phyloP scores from a whole-genome alignment of 2,329 filamentous ascomycete species.

The Seiridium cupressi region DNA sequence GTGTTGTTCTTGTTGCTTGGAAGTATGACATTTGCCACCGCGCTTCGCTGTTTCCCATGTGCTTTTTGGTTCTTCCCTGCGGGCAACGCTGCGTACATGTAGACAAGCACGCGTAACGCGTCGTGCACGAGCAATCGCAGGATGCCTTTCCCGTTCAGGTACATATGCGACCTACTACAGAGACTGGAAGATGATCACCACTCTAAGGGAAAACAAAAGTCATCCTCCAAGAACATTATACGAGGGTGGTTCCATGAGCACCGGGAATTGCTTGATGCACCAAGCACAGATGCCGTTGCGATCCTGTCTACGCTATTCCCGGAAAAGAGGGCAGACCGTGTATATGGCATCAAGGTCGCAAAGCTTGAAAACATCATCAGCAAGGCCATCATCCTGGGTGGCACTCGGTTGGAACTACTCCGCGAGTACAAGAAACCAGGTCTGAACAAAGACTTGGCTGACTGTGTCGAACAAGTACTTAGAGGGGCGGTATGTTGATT shows the following conservation, averaged over 20 bases:
- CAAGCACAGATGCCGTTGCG: slow-evolving; percentile 57
- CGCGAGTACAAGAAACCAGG: slow-evolving; percentile 59
- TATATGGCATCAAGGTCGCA: slow-evolving; percentile 67
- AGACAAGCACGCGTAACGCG: not conserved
- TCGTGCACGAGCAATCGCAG: not conserved
- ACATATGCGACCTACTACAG: slow-evolving; percentile 73
- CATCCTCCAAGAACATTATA: slow-evolving; percentile 36
- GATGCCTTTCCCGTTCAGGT: slow-evolving; percentile 63
- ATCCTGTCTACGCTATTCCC: slow-evolving; percentile 76
- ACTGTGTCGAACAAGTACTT: slow-evolving; percentile 67
- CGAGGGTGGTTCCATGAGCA: slow-evolving; percentile 69
- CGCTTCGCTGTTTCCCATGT: not conserved
- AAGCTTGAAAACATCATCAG: slow-evolving; percentile 66
- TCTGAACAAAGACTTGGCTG: slow-evolving; percentile 63
- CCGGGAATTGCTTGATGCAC: slow-evolving; percentile 53
- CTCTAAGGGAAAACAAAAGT: slow-evolving; percentile 28
- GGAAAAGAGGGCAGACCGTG: slow-evolving; percentile 72
- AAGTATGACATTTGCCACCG: not conserved
- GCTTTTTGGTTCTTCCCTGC: not conserved
- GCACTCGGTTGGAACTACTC: slow-evolving; percentile 59
- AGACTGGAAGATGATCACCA: slow-evolving; percentile 51
- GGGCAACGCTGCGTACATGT: not conserved
- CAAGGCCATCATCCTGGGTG: slow-evolving; percentile 63
- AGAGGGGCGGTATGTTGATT: slow-evolving; percentile 50
- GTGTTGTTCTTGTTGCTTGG: not conserved